Percentiles rank a stretch among this genome's conserved stretches.
phyloP scores from a whole-genome alignment of 2,329 filamentous ascomycete genomes.

The Teratosphaeria zuluensis region DNA sequence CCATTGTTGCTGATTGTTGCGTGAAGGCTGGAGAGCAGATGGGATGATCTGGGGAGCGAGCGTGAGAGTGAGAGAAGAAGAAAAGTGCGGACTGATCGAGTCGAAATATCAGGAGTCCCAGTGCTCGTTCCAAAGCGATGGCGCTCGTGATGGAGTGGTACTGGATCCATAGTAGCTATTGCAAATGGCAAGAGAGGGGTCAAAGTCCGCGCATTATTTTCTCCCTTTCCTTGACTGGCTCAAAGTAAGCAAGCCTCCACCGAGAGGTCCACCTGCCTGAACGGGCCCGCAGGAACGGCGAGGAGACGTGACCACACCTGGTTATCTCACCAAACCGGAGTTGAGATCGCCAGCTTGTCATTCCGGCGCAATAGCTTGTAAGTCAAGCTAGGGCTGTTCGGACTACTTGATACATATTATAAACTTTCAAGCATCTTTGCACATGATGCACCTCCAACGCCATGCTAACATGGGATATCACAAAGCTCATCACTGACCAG shows the following conservation, averaged over 20 bases:
- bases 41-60: neutral
- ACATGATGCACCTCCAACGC: slow-evolving; percentile 4
- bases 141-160: neutral
- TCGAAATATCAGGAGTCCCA: neutral
- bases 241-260: neutral
- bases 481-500: neutral
- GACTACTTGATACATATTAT: neutral
- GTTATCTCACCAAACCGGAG: neutral
- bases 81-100: neutral
- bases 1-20: neutral
- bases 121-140: neutral
- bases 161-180: neutral
- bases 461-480: slow-evolving; percentile 3
- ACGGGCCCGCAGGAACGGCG: neutral
- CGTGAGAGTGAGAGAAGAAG: neutral
- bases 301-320: neutral
- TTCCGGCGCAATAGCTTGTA: neutral
- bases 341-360: neutral
- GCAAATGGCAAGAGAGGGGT: neutral
- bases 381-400: neutral
- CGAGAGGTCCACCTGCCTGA: neutral
- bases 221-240: neutral
- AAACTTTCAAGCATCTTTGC: neutral
- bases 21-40: neutral
- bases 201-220: neutral